A percentile compares a stretch with the other conserved stretches of the same genome.
Evolutionary conservation across 2,329 filamentous ascomycete genomes (phyloP).

Genomic region (Beauveria medogensis): DNA sequence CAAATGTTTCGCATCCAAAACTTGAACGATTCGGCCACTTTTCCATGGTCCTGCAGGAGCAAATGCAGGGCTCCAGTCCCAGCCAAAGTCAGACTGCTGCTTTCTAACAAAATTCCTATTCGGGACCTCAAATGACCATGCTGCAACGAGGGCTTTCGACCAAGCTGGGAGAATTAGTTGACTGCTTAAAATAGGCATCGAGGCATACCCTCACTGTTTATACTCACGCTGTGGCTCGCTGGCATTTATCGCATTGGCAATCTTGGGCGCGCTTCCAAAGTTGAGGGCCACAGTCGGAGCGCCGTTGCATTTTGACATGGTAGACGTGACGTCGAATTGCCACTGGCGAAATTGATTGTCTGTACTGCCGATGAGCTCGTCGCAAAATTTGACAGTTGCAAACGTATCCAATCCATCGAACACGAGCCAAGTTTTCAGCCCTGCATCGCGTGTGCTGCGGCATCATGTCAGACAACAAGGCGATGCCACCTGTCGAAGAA

Average conservation of each 20-base stretch:
- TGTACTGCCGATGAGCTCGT: constrained; percentile 43
- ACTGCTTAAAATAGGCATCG: neutral
- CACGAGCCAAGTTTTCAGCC: constrained; percentile 39
- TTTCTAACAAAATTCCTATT: constrained; percentile 37
- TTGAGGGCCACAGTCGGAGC: constrained; percentile 14
- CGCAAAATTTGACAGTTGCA: constrained; percentile 47
- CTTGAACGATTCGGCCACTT: constrained; percentile 47
- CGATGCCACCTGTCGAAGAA: constrained; percentile 20
- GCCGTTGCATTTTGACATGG: constrained; percentile 22
- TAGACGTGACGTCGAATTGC: constrained; percentile 45
- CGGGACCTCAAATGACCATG: constrained; percentile 2
- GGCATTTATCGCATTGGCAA: constrained; percentile 5
- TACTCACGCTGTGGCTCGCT: constrained; percentile 4
- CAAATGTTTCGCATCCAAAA: constrained; percentile 31
- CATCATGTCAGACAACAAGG: neutral
- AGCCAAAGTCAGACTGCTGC: constrained; percentile 56
- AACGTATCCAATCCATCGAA: constrained; percentile 58
- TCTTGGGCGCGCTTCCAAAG: constrained; percentile 17
- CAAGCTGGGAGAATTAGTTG: neutral
- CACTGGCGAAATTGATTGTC: constrained; percentile 58
- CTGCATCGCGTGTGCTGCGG: constrained; percentile 18
- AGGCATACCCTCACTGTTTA: neutral
- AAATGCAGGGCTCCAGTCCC: constrained; percentile 57
- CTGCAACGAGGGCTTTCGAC: neutral
- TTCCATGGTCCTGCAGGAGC: constrained; percentile 57